Base-by-base conservation (phyloP, 768 basidiomycete genomes). In the Pleurotus citrinopileatus region DNA sequence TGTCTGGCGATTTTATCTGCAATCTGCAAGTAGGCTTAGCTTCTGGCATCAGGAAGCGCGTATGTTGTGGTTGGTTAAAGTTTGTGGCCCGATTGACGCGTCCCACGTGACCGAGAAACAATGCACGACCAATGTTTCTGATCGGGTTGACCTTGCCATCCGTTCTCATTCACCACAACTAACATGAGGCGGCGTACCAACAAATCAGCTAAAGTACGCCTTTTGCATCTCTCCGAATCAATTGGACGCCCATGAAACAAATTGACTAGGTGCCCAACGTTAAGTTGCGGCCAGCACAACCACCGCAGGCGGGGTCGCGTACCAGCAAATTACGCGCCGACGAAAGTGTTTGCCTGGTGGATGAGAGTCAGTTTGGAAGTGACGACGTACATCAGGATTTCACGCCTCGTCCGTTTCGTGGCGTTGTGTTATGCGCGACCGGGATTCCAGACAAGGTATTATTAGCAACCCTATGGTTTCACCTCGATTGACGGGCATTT, bases 401-500 rank as follows among this genome's bases (percentile, higher is more conserved):
- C 42, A 64, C 70, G 5, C 87, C 87, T 17, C 72, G 87, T 34
- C 89, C 89, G 0, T 85, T 94, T 61, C 81, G 71, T 50, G 79
- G 79, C 1, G 70, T 87, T 17, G 71, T 83, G 0, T 58, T 94
- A 1, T 91, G 87, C 65, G 89, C 87, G 29, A 91, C 91, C 0
- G 90, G 91, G 4, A 74, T 86, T n/a, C 62, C 68, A 38, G 89
- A 93, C 72, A 93, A 91, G 81, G 91, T 88, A 55, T 48, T 26
- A 22, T 42, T 13, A 23, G 42, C 38, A 15, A 37, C 15, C 2
- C 25, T 4, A 42, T 34, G 12, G 32, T 23, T 50, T 8, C 15
- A 12, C 27, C 47, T 17, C 32, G 29, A 17, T 47, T 46, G 29
- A 54, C 42, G 25, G 40, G 53, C 43, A 37, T 26, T 19, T 3